Evolutionary conservation across 352 stramenopile genomes (phyloP).

Genomic region (Pythium phragmiticola): DNA sequence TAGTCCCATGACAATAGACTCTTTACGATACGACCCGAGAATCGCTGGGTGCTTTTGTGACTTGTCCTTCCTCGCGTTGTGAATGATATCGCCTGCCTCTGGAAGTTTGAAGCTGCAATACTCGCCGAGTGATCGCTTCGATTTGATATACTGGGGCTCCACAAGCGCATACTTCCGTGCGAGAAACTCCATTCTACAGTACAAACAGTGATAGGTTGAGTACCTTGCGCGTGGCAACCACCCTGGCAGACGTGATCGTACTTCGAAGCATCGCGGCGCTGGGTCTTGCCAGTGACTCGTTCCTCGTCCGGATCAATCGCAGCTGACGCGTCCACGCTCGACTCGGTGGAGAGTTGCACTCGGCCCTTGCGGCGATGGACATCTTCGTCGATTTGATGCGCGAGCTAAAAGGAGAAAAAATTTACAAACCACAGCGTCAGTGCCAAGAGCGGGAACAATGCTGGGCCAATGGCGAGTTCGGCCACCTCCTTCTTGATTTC

Average conservation of each 20-base stretch:
- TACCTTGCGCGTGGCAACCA: neutral
- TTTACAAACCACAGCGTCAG: neutral
- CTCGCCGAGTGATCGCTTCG: slow-evolving; percentile 40
- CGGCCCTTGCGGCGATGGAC: slow-evolving; percentile 27
- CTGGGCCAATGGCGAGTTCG: neutral
- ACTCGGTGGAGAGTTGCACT: neutral
- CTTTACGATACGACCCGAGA: slow-evolving; percentile 26
- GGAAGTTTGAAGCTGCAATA: slow-evolving; percentile 64
- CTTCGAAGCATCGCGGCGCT: slow-evolving; percentile 41
- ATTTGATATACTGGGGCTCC: slow-evolving; percentile 38
- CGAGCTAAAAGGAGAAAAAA: slow-evolving; percentile 32
- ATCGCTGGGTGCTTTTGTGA: neutral
- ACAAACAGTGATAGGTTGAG: neutral
- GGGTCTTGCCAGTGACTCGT: neutral
- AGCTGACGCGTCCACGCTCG: neutral
- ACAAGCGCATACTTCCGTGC: slow-evolving; percentile 48
- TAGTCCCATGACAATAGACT: slow-evolving; percentile 49
- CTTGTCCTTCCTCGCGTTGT: neutral
- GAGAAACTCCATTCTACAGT: slow-evolving; percentile 51
- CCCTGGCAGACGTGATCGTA: slow-evolving; percentile 10
- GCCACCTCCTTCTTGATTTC: slow-evolving; percentile 78
- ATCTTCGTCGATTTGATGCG: slow-evolving; percentile 60
- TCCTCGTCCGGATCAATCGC: neutral
- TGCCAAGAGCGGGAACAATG: no score
- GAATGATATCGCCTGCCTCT: slow-evolving; percentile 6